These are phyloP conservation scores for Chaetomidium leptoderma DNA, from an alignment of 495 filamentous ascomycete genomes.

Conservation along the genomic window DNA sequence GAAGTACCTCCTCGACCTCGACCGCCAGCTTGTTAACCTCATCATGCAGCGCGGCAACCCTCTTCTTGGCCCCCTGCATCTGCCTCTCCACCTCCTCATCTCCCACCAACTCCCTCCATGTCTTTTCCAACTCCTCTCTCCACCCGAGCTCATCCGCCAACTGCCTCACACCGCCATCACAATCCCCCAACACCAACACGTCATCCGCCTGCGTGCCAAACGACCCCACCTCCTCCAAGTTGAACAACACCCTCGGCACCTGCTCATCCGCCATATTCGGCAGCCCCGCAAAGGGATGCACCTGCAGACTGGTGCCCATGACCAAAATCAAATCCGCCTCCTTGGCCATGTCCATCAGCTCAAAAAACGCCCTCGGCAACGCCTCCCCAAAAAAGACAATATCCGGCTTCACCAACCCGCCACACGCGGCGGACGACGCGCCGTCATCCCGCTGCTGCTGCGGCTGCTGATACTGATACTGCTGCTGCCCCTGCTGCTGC, in stretches of 20 bases:
- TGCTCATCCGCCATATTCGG: conserved; percentile 57
- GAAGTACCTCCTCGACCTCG: conserved; percentile 36
- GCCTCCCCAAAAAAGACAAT: conserved; percentile 90
- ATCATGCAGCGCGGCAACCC: conserved; percentile 25
- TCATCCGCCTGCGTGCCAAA: conserved; percentile 56
- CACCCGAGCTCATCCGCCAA: conserved; percentile 81
- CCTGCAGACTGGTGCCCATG: conserved; percentile 85
- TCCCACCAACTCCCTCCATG: conserved; percentile 42
- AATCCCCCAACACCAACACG: conserved; percentile 44
- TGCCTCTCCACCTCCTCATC: conserved; percentile 42
- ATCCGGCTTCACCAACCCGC: conserved; percentile 88
- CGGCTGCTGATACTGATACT: too few species aligned
- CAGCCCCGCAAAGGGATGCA: conserved; percentile 84
- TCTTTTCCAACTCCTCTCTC: conserved; percentile 71
- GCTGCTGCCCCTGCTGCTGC: too few species aligned
- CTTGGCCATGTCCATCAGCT: conserved; percentile 49
- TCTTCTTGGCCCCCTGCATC: conserved; percentile 26
- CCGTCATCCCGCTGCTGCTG: background rate
- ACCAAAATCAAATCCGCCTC: conserved; percentile 79
- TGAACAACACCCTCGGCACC: conserved; percentile 78
- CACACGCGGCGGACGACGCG: conserved; percentile 54
- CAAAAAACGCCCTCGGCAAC: conserved; percentile 66
- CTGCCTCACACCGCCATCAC: conserved; percentile 77
- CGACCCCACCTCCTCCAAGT: conserved; percentile 77
- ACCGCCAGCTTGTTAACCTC: conserved; percentile 38